A percentile compares a stretch with the other conserved stretches of the same genome.
These are phyloP conservation scores for Poa annua DNA, from an alignment of 176 grass and related monocot genomes.

Conservation along the genomic window DNA sequence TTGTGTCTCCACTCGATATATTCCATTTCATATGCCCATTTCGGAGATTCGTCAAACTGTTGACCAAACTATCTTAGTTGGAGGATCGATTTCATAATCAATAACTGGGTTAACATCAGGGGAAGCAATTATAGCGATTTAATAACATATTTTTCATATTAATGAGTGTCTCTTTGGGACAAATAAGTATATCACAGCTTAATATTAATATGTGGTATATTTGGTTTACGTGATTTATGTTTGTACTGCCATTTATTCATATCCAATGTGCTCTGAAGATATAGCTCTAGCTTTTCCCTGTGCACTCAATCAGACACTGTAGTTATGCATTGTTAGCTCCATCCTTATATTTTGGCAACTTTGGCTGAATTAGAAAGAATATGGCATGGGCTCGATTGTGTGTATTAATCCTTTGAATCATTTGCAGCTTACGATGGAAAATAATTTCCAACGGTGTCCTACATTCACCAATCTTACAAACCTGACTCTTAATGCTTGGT, in stretches of 20 bases:
- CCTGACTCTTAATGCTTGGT: constrained; percentile 25
- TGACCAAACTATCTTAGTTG: not conserved
- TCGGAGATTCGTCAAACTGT: not conserved
- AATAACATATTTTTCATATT: not conserved
- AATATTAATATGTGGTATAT: not conserved
- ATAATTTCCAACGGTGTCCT: not conserved
- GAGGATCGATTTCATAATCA: not conserved
- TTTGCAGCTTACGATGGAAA: constrained; percentile 2
- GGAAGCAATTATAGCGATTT: not conserved
- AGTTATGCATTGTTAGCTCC: not conserved
- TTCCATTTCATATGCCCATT: not conserved
- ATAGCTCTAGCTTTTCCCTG: not conserved
- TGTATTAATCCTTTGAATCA: not conserved
- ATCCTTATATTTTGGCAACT: not conserved
- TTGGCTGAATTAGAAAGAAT: not conserved
- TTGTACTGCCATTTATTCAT: not conserved
- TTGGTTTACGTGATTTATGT: not conserved
- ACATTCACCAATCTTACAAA: constrained; percentile 39
- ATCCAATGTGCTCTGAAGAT: not conserved
- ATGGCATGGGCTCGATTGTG: not conserved
- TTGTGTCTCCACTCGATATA: not conserved
- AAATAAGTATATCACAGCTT: not conserved
- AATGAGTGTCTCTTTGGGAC: not conserved
- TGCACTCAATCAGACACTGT: not conserved
- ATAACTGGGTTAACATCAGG: not conserved